A percentile compares a stretch with the other conserved stretches of the same genome.
Conservation (phyloP, 768 basidiomycete species). For the Mycena olivaceomarginata region DNA sequence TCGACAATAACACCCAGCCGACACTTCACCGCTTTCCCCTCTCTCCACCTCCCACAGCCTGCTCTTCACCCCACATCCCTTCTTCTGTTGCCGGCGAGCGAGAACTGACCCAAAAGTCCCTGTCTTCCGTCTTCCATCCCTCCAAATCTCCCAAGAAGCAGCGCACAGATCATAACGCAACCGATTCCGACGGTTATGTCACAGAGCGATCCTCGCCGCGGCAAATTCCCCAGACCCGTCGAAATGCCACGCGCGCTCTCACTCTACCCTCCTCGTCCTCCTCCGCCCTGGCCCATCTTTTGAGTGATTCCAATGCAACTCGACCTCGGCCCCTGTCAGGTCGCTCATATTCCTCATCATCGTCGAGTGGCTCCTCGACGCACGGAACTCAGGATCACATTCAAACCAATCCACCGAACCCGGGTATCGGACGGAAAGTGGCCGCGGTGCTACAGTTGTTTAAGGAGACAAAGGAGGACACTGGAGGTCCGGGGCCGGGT, state of each 20-base stretch:
- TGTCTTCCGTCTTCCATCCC: slow-evolving; percentile 43
- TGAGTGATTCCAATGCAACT: slow-evolving; percentile 51
- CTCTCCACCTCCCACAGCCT: slow-evolving; percentile 65
- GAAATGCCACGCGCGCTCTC: slow-evolving; percentile 59
- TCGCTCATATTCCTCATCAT: slow-evolving; percentile 58
- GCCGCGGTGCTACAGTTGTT: slow-evolving; percentile 89
- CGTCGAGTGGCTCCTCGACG: slow-evolving; percentile 56
- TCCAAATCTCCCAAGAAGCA: slow-evolving; percentile 49
- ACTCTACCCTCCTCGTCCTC: slow-evolving; percentile 59
- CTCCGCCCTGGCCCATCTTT: slow-evolving; percentile 54
- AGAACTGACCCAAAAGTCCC: slow-evolving; percentile 48
- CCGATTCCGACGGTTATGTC: slow-evolving; percentile 67
- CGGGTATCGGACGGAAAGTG: slow-evolving; percentile 87
- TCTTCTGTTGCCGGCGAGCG: slow-evolving; percentile 51
- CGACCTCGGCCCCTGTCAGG: slow-evolving; percentile 57
- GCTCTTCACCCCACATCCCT: slow-evolving; percentile 60
- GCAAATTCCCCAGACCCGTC: slow-evolving; percentile 50
- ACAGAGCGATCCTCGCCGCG: slow-evolving; percentile 62
- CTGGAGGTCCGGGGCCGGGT: slow-evolving; percentile 55
- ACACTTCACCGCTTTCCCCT: slow-evolving; percentile 62
- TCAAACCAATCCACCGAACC: slow-evolving; percentile 53
- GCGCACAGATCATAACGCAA: slow-evolving; percentile 53
- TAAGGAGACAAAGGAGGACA: slow-evolving; percentile 78
- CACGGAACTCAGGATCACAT: slow-evolving; percentile 51
- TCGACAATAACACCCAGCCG: slow-evolving; percentile 43